Conservation (phyloP, 805 yeast species). For the Saturnispora dispora region DNA sequence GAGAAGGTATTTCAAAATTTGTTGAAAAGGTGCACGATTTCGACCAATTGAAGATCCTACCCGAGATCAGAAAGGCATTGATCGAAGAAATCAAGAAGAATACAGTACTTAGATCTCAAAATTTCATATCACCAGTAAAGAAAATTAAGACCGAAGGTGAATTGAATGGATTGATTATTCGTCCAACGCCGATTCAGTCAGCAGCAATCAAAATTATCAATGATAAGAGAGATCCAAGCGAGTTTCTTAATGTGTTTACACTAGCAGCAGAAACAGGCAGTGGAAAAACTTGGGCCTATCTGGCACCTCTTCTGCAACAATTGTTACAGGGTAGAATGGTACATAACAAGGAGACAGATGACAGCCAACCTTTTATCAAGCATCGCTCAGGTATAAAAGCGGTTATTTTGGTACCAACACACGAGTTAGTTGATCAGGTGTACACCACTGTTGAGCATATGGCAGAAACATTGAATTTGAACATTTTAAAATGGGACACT, state of each 20-base stretch:
- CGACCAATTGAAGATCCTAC: slow-evolving; percentile 56
- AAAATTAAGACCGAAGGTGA: slow-evolving; percentile 27
- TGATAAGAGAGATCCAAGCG: slow-evolving; percentile 28
- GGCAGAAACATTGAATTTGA: slow-evolving; percentile 31
- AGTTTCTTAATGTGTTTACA: slow-evolving; percentile 51
- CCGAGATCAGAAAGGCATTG: slow-evolving; percentile 55
- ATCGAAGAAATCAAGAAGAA: slow-evolving; percentile 41
- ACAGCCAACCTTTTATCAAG: slow-evolving; percentile 10
- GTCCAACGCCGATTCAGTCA: slow-evolving; percentile 76
- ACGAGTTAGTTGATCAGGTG: slow-evolving; percentile 81
- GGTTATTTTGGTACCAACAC: slow-evolving; percentile 79
- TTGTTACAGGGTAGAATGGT: slow-evolving; percentile 47
- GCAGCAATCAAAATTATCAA: slow-evolving; percentile 58
- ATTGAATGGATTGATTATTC: slow-evolving; percentile 30
- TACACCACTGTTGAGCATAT: slow-evolving; percentile 33
- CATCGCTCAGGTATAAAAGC: slow-evolving; percentile 47
- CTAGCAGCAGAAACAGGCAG: slow-evolving; percentile 96
- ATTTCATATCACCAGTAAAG: slow-evolving; percentile 21
- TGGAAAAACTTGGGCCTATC: slow-evolving; percentile 90
- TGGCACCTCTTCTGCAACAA: slow-evolving; percentile 65
- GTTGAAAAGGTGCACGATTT: slow-evolving; percentile 52
- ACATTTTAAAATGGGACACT: slow-evolving; percentile 53
- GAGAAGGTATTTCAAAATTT: slow-evolving; percentile 30
- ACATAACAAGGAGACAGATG: slow-evolving; percentile 19
- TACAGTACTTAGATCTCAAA: slow-evolving; percentile 33